Base-by-base conservation (phyloP, 83 land plant genomes). In the Thuja plicata region DNA sequence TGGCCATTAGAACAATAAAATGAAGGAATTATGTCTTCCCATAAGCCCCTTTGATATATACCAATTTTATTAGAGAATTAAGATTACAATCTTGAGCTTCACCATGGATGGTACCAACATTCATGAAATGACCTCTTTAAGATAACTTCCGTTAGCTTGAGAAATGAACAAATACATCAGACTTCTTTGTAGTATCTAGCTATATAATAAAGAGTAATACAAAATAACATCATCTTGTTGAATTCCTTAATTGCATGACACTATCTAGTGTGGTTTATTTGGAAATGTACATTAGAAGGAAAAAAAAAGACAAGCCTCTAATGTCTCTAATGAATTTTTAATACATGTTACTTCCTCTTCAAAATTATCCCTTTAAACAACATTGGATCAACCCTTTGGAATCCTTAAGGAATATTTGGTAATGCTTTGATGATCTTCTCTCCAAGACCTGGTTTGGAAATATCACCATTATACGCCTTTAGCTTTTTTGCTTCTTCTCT, bases 301-400 rank as follows among this genome's bases (percentile, higher is more conserved):
- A 5, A 2, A n/a, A 34, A 73, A 15, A 19, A 24, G 17, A 73
- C 60, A 87, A 46, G 30, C 97, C 95, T 94, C 94, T 13, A 96
- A 88, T 79, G 91, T 92, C 55, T 91, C 90, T 27, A 93, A 88
- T 12, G 96, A 91, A 17, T 92, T 93, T 70, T 88, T 82, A 35
- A 96, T 90, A 76, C 91, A 91, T 66, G 52, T 40, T 10, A 96
- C 94, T 81, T 94, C 97, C 87, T 94, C 95, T 60, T 94, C 95
- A 88, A 96, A 96, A 10, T 89, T 94, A n/a, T n/a, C 35, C 90
- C 94, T 87, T 81, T 91, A 88, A 88, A 94, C 16, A 92, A 90
- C 97, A 94, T 94, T 43, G 92, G 94, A 83, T 96, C 94, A 48
- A 89, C 86, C 79, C 94, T 86, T 54, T 62, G 87, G 57, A 96